Evolutionary conservation across 2,329 filamentous ascomycete genomes (phyloP), one percentile per base, ranked within the genome.

Genomic region (Pestalotiopsis sp.): DNA sequence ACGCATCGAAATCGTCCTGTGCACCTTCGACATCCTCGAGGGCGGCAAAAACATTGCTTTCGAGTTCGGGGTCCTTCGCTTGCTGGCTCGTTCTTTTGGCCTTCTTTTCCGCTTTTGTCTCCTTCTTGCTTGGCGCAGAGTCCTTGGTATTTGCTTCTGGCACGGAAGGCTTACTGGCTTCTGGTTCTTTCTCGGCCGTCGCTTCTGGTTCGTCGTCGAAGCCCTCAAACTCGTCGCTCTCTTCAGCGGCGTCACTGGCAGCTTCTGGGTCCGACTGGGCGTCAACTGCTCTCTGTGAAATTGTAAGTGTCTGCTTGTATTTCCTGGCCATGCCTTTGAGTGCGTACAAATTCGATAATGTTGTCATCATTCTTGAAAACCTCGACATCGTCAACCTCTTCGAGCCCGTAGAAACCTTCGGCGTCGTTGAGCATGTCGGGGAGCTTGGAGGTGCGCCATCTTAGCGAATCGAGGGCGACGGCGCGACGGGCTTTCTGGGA

Each of bases 361-460:
- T 77, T 77, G 61, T 85, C 82, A 7, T 89, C 90, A 38, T 91
- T 85, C 70, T 87, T 88, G 57, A 97, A 84, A n/a, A 99, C 86
- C 38, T 97, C 93, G 1, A 99, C 93, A 65, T 93, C 94, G 17
- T 97, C 93, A 61, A 98, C 91, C 75, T 98, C 95, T 76, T 99
- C 94, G 1, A 99, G 82, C 0, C 93, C 94, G 75, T 91, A 97
- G 79, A 99, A 98, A 0, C 96, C 96, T 72, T 97, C 94, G n/a
- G 93, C 93, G 81, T 98, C 93, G 60, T 95, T 90, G 74, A 95
- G 85, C 77, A 92, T 90, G 76, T 95, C 92, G 6, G 93, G 93
- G 3, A 96, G 89, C 23, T 89, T 84, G 12, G 87, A 83, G 52
- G 83, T 79, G 73, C 87, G 83, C 89, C 89, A 91, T 77, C 81